These are phyloP conservation scores for Pythium diclinum DNA, from an alignment of 352 stramenopile genomes.

Conservation along the genomic window DNA sequence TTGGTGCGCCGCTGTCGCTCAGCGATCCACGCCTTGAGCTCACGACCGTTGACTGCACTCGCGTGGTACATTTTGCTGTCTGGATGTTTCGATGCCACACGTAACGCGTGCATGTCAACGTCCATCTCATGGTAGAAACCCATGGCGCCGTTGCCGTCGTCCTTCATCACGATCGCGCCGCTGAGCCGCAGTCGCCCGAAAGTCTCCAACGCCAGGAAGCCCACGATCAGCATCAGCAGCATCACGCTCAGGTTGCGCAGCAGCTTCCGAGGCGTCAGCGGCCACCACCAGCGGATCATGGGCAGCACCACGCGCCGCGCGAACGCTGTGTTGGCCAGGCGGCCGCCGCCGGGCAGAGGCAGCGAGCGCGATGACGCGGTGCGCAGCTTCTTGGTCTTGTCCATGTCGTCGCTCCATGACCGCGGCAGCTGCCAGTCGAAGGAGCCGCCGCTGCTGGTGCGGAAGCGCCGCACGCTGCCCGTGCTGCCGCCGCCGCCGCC, in stretches of 20 bases:
- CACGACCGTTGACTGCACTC: slow-evolving; percentile 36
- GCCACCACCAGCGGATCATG: slow-evolving; percentile 23
- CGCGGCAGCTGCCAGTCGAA: slow-evolving; percentile 7
- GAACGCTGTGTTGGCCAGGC: neutral
- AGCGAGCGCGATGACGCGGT: neutral
- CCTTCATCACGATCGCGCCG: slow-evolving; percentile 37
- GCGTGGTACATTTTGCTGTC: slow-evolving; percentile 45
- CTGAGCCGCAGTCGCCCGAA: slow-evolving; percentile 49
- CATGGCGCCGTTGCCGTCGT: slow-evolving; percentile 45
- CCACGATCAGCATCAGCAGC: slow-evolving; percentile 26
- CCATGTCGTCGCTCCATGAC: slow-evolving; percentile 21
- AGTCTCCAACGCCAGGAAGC: slow-evolving; percentile 41
- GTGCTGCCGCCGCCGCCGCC: neutral
- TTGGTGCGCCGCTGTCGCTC: slow-evolving; percentile 66
- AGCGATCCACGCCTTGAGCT: slow-evolving; percentile 59
- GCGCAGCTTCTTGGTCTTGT: slow-evolving; percentile 12
- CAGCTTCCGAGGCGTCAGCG: slow-evolving; percentile 20
- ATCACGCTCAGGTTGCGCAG: slow-evolving; percentile 25
- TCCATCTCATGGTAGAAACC: slow-evolving; percentile 84
- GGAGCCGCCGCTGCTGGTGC: slow-evolving; percentile 1
- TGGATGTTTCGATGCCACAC: slow-evolving; percentile 31
- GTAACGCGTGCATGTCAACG: slow-evolving; percentile 57
- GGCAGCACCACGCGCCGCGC: slow-evolving; percentile 16
- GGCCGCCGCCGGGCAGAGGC: neutral
- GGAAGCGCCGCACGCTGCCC: neutral